Percentiles rank a stretch among this genome's conserved stretches.
Evolutionary conservation across 768 basidiomycete genomes (phyloP).

Genomic region (Exsudoporus frostii): DNA sequence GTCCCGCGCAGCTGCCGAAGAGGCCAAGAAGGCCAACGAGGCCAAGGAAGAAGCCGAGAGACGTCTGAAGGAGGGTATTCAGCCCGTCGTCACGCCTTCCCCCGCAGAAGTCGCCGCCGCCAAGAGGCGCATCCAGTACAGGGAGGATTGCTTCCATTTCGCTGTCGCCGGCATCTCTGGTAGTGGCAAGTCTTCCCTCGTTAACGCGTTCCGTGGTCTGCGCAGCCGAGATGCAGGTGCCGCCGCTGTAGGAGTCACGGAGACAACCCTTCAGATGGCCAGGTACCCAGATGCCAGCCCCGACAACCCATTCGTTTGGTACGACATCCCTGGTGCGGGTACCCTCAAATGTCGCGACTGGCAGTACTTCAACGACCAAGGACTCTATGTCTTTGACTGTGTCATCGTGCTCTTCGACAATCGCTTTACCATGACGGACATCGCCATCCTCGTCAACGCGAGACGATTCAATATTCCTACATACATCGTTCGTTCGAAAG

Average conservation of each 20-base stretch:
- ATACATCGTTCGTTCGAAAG: slow-evolving; percentile 23
- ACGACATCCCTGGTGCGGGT: slow-evolving; percentile 36
- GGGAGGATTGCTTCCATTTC: slow-evolving; percentile 30
- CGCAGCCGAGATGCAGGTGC: too few relatives aligned
- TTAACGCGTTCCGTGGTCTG: too few relatives aligned
- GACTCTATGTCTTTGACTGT: slow-evolving; percentile 37
- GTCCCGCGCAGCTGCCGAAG: slow-evolving; percentile 12
- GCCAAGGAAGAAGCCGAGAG: slow-evolving; percentile 18
- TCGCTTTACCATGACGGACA: slow-evolving; percentile 34
- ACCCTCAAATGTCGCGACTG: slow-evolving; percentile 32
- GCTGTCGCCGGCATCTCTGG: slow-evolving; percentile 34
- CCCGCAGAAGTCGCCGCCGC: slow-evolving; percentile 15
- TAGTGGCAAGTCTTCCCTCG: slow-evolving; percentile 34
- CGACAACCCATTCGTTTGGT: slow-evolving; percentile 29
- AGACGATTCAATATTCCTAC: slow-evolving; percentile 31
- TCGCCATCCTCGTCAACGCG: slow-evolving; percentile 32
- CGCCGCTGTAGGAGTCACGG: too few relatives aligned
- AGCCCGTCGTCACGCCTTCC: slow-evolving; percentile 24
- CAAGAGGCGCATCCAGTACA: slow-evolving; percentile 19
- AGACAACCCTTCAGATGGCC: background rate
- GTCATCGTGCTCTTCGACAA: slow-evolving; percentile 33
- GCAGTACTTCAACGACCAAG: slow-evolving; percentile 37
- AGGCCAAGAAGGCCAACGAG: slow-evolving; percentile 1
- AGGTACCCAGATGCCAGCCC: slow-evolving; percentile 27
- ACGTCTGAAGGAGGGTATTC: slow-evolving; percentile 23